phyloP scores from a whole-genome alignment of 2,329 filamentous ascomycete genomes.

The Paraphoma sp. region DNA sequence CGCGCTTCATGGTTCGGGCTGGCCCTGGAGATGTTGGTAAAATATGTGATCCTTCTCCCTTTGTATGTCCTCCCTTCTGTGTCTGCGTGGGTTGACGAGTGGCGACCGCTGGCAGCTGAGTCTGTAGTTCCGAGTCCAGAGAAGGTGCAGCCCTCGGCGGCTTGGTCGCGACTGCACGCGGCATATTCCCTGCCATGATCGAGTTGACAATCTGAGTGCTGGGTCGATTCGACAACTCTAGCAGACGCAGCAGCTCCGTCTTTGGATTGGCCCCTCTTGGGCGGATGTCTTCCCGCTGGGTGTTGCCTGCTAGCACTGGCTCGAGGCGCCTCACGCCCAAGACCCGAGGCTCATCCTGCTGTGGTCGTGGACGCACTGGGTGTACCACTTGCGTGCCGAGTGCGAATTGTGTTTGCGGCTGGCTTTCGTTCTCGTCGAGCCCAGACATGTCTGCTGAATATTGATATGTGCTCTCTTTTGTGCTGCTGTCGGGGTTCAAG shows the following conservation, averaged over 20 bases:
- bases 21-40: background rate
- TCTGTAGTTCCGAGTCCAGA: background rate
- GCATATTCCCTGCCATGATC: no score
- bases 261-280: conserved; percentile 5
- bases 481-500: conserved; percentile 11
- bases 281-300: conserved; percentile 16
- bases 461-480: conserved; percentile 10
- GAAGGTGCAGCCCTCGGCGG: background rate
- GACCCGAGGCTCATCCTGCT: conserved; percentile 10
- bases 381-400: conserved; percentile 30
- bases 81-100: background rate
- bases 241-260: background rate
- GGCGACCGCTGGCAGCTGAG: background rate
- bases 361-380: conserved; percentile 2
- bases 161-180: background rate
- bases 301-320: conserved; percentile 29
- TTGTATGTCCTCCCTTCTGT: background rate
- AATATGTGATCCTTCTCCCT: background rate
- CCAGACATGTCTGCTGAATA: conserved; percentile 10
- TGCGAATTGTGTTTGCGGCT: conserved; percentile 28
- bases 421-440: conserved; percentile 15
- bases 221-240: background rate
- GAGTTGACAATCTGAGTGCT: background rate
- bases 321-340: conserved; percentile 21
- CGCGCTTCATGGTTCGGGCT: conserved; percentile 4